phyloP scores from a whole-genome alignment of 2,329 filamentous ascomycete species.

The Fusarium euwallaceae region DNA sequence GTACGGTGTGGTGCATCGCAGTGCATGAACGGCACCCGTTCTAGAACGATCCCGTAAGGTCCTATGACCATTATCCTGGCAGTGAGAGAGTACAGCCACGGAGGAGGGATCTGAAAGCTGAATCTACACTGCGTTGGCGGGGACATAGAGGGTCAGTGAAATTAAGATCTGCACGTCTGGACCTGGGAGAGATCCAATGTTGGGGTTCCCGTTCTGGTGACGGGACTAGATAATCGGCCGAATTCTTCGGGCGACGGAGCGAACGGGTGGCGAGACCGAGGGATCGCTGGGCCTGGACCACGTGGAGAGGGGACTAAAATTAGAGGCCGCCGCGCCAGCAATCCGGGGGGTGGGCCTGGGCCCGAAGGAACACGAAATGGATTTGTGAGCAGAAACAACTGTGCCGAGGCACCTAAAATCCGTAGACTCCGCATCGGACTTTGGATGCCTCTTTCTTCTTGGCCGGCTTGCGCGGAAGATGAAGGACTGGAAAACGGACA shows the following conservation, averaged over 20 bases:
- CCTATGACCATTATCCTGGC: slow-evolving; percentile 8
- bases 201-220: not conserved
- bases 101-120: not conserved
- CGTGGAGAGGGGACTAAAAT: slow-evolving; percentile 37
- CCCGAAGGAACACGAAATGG: not conserved
- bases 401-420: slow-evolving; percentile 7
- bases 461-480: not conserved
- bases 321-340: slow-evolving; percentile 23
- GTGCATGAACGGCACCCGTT: not conserved
- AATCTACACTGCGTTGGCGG: not conserved
- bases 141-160: not conserved
- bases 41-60: slow-evolving; percentile 13
- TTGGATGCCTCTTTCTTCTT: not conserved
- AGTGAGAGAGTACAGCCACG: not conserved
- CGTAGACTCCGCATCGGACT: not conserved
- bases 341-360: slow-evolving; percentile 13
- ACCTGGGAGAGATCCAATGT: slow-evolving; percentile 3
- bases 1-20: not conserved
- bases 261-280: slow-evolving; percentile 37
- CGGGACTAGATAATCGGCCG: slow-evolving; percentile 27
- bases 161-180: not conserved
- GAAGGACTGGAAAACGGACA: not conserved
- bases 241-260: slow-evolving; percentile 33
- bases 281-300: slow-evolving; percentile 36
- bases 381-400: not conserved